Evolutionary conservation across 441 rosid species (phyloP), one percentile per base, ranked within the genome.

Genomic region (Rhodomyrtus psidioides): DNA sequence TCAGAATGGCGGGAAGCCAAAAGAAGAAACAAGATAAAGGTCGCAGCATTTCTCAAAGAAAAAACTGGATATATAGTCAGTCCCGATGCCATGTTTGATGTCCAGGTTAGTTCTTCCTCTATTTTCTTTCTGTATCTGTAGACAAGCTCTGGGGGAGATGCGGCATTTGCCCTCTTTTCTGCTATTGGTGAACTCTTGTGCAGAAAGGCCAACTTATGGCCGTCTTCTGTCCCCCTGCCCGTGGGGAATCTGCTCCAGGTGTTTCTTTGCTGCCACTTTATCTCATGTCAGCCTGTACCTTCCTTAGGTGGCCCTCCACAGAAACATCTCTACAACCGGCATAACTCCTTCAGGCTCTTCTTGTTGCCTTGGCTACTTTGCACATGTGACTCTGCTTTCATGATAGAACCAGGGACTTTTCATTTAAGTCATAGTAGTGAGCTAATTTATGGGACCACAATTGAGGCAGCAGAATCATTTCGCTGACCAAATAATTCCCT

Each of bases 21-120:
- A 91, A 94, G 92, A 91, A 92, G 85, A 90, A 97, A 95, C 90
- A 97, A 96, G 91, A 90, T 95, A 90, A 96, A 94, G 91, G 99
- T 91, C 86, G 96, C 89, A 27, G 90, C 95, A 81, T 90, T 94
- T 46, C 82, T 96, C 85, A 96, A 93, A 90, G 98, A 94, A 85
- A 96, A 87, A 90, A 96, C 99, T 0, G 99, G 99, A 83, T 96
- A 97, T 88, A 83, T 91, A 92, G 93, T 92, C 89, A 89, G 90
- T 83, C 58, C 87, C 54, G 88, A 87, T 87, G 94, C 95, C 75
- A 88, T 93, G 94, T 93, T 93, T 87, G 95, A 93, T 70, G 92
- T 93, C 89, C 95, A 93, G 86, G 87, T 91, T 75, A 91, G 92
- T 70, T 70, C 49, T 62, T 70, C 49, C 79, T 70, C 79, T 70